phyloP scores from a whole-genome alignment of 2,329 filamentous ascomycete genomes.

The Fusarium denticulatum region DNA sequence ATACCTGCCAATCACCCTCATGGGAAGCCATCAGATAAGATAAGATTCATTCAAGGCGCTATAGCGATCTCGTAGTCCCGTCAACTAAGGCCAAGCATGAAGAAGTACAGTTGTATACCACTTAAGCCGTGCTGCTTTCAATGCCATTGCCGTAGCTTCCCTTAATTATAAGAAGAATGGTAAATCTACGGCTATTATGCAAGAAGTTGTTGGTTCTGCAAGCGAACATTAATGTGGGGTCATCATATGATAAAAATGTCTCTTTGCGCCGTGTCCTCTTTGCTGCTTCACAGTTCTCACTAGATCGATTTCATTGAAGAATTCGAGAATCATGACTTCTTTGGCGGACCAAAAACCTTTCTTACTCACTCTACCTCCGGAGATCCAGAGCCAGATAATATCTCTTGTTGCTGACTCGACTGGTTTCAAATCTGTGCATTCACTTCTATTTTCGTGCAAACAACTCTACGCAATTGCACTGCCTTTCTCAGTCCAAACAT shows the following conservation, averaged over 20 bases:
- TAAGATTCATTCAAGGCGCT: not conserved
- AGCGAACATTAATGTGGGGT: not conserved
- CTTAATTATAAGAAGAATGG: fast-evolving
- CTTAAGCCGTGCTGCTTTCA: fast-evolving
- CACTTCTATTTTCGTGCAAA: not conserved
- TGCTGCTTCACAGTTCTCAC: not conserved
- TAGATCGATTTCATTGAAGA: fast-evolving
- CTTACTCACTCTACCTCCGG: not conserved
- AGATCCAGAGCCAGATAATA: not conserved
- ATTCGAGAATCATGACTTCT: not conserved
- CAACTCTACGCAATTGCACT: not conserved
- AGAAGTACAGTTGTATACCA: too few species aligned
- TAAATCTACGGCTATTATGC: not conserved
- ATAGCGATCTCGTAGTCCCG: not conserved
- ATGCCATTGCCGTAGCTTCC: fast-evolving
- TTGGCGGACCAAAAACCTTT: fast-evolving
- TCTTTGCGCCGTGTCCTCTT: not conserved
- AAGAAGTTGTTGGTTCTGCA: not conserved
- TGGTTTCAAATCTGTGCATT: not conserved
- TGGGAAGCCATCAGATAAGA: constrained; percentile 3
- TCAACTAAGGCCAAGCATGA: fast-evolving
- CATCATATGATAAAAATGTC: not conserved
- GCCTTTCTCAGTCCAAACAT: not conserved
- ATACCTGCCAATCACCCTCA: not conserved
- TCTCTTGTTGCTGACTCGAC: not conserved